Evolutionary conservation across 2,329 filamentous ascomycete genomes (phyloP).

Genomic region (Thelonectria rubi): DNA sequence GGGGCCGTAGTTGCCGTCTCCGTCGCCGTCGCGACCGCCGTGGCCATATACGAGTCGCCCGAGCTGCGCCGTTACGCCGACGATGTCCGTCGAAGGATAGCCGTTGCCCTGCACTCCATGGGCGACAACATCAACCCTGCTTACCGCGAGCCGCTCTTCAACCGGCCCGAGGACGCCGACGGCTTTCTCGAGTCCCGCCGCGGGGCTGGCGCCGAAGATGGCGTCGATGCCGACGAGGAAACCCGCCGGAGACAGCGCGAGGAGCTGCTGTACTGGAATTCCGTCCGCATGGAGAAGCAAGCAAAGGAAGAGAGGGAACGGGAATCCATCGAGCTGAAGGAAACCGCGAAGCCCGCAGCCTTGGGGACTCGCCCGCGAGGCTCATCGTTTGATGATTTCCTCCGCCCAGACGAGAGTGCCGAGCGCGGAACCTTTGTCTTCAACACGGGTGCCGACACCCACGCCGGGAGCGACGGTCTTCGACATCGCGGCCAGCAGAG

Average conservation of each 20-base stretch:
- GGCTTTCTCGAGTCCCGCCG: conserved; percentile 67
- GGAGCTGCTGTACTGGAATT: conserved; percentile 73
- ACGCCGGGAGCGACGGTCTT: conserved; percentile 54
- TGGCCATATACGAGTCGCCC: conserved; percentile 71
- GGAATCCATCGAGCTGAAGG: conserved; percentile 23
- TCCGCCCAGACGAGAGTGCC: conserved; percentile 59
- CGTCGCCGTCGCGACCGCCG: conserved; percentile 65
- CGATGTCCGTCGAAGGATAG: conserved; percentile 68
- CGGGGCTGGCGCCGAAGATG: conserved; percentile 52
- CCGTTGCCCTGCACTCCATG: conserved; percentile 66
- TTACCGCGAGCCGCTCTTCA: conserved; percentile 64
- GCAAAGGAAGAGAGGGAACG: conserved; percentile 43
- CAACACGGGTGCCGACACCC: conserved; percentile 62
- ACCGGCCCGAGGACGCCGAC: conserved; percentile 72
- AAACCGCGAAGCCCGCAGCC: conserved; percentile 1
- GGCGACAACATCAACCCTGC: conserved; percentile 65
- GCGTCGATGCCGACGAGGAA: conserved; percentile 70
- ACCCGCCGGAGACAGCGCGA: conserved; percentile 68
- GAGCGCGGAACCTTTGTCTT: conserved; percentile 66
- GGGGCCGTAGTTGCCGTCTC: conserved; percentile 67
- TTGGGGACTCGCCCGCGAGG: conserved; percentile 38
- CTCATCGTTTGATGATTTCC: conserved; percentile 67
- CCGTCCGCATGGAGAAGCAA: conserved; percentile 60
- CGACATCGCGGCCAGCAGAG: conserved; percentile 58
- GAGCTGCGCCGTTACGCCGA: conserved; percentile 70